Conservation (phyloP, 495 filamentous ascomycete species). For the Penicillium longicatenatum region DNA sequence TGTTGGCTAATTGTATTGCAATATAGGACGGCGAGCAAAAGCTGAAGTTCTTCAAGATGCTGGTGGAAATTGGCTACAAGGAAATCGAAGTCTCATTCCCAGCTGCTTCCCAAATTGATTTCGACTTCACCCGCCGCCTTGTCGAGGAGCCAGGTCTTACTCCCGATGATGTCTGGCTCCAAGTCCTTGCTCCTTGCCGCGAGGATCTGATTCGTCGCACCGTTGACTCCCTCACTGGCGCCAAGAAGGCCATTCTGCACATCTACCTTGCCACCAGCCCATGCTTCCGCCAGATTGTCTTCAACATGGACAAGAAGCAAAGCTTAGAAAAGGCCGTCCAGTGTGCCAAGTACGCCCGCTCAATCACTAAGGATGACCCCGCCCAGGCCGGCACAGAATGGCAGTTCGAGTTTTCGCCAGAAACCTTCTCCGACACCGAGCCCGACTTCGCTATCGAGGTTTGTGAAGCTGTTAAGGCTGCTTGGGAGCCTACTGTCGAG, state of each 20-base stretch:
- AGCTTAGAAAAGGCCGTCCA: conserved; percentile 80
- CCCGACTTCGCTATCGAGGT: conserved; percentile 81
- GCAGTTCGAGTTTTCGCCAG: conserved; percentile 94
- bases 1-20: conserved; percentile 1
- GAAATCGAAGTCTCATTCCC: conserved; percentile 98
- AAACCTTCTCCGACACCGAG: conserved; percentile 92
- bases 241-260: conserved; percentile 96
- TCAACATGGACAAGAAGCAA: conserved; percentile 82
- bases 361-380: conserved; percentile 94
- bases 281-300: conserved; percentile 89
- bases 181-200: conserved; percentile 91
- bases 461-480: conserved; percentile 94
- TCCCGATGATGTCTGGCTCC: conserved; percentile 93
- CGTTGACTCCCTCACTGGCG: conserved; percentile 84
- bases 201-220: conserved; percentile 90
- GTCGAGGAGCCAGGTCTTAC: conserved; percentile 84
- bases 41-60: conserved; percentile 92
- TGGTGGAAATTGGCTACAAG: conserved; percentile 92
- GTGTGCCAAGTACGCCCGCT: conserved; percentile 83
- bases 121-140: conserved; percentile 88
- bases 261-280: conserved; percentile 94
- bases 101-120: conserved; percentile 90
- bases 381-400: conserved; percentile 72
- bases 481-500: conserved; percentile 82
- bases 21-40: conserved; percentile 87